Evolutionary conservation across 306 rosid species (phyloP).

Genomic region (Spatholobus suberectus): DNA sequence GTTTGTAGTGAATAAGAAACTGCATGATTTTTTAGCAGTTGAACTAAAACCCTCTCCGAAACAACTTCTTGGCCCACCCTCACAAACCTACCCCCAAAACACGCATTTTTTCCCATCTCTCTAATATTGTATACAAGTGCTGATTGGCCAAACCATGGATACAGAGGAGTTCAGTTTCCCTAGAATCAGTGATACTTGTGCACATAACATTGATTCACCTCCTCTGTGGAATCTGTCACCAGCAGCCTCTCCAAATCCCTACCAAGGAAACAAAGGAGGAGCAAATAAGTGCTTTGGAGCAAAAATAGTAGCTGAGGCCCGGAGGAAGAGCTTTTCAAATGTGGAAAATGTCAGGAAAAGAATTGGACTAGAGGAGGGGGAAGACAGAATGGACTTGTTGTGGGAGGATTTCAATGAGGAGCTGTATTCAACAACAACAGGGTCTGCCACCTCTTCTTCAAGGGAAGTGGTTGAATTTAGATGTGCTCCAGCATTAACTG

Average conservation of each 20-base stretch:
- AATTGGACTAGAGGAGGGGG: slow-evolving; percentile 25
- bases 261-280: background rate
- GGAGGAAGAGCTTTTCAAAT: slow-evolving; percentile 39
- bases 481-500: slow-evolving; percentile 22
- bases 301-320: background rate
- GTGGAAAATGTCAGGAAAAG: background rate
- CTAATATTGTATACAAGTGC: background rate
- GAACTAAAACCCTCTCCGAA: slow-evolving; percentile 42
- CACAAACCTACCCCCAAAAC: slow-evolving; percentile 32
- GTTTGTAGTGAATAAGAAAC: background rate
- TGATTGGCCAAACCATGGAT: slow-evolving; percentile 43
- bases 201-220: slow-evolving; percentile 50
- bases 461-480: slow-evolving; percentile 45
- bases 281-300: background rate
- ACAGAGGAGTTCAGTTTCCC: slow-evolving; percentile 61
- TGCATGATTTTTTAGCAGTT: slow-evolving; percentile 46
- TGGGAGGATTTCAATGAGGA: slow-evolving; percentile 72
- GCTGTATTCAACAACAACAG: slow-evolving; percentile 40
- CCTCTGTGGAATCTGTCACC: slow-evolving; percentile 57
- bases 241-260: slow-evolving; percentile 39
- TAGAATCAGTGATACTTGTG: slow-evolving; percentile 28
- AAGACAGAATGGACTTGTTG: slow-evolving; percentile 56
- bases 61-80: slow-evolving; percentile 36
- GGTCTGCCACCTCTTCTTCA: slow-evolving; percentile 49
- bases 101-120: background rate